Evolutionary conservation across 176 grass and related monocot species (phyloP), one percentile per base, ranked within the genome.

Genomic region (Carex kokanica): DNA sequence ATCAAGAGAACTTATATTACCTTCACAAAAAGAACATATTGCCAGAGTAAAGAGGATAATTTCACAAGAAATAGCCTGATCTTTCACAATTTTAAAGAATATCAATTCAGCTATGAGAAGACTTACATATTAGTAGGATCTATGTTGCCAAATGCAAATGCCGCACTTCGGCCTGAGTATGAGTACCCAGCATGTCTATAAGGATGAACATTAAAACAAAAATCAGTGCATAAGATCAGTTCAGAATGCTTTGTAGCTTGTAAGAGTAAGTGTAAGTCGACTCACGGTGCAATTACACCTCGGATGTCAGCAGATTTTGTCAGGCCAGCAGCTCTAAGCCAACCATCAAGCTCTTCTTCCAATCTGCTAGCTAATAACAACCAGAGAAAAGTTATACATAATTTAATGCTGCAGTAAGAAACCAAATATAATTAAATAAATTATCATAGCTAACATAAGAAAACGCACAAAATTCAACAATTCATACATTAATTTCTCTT

Each of bases 181-280:
- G 96, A 98, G 87, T 98, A 98, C 45, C 93, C 96, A 91, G 96
- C 96, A 86, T 98, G 96, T 68, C 96, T 98, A 85, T 63, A 88
- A 45, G 10, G 0, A 91, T 79, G 51, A 24, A 84, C 82, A 84
- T 47, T 49, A 65, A 82, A 25, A 23, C 9, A 81, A 61, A 59
- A 23, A 63, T 81, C 34, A 81, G 59, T 61, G 32, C 58, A 81
- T 24, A 57, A 78, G 16, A 79, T 57, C 53, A 59, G 27, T 57
- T 63, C 54, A 11, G 8, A 45, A 81, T 6, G 17, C 32, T 78
- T 56, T 49, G 32, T 43, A 32, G 10, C 51, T 23, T 53, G 13
- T 72, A 49, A 75, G 36, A 5, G 60, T 24, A 75, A 77, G 2
- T 32, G 49, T 55, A 55, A 77, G 23, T 54, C 47, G 78, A 95